A percentile compares a stretch with the other conserved stretches of the same genome.
These are phyloP conservation scores for Carex sylvatica DNA, from an alignment of 202 grass and related monocot species.

Conservation along the genomic window DNA sequence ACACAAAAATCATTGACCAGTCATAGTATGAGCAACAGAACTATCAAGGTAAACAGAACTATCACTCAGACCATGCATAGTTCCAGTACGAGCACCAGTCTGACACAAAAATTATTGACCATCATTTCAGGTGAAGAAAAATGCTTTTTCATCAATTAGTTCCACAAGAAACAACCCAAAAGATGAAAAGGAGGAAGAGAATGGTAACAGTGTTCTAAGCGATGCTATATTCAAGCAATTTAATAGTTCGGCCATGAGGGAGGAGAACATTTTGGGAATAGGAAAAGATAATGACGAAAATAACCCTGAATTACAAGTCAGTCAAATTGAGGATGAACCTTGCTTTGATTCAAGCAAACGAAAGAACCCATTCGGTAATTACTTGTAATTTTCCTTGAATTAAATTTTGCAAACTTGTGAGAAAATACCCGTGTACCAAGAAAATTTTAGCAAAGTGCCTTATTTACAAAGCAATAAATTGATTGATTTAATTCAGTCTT, in stretches of 20 bases:
- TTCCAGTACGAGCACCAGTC: background rate
- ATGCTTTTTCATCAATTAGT: conserved; percentile 60
- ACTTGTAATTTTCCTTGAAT: conserved; percentile 19
- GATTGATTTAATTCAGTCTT: background rate
- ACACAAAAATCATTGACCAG: background rate
- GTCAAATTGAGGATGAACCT: background rate
- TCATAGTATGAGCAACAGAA: conserved; percentile 16
- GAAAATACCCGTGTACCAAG: background rate
- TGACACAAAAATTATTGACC: background rate
- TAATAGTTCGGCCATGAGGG: conserved; percentile 29
- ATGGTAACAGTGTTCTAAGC: conserved; percentile 27
- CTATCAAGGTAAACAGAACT: conserved; percentile 34
- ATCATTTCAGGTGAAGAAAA: conserved; percentile 51
- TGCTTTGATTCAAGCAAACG: conserved; percentile 39
- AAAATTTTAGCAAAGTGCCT: background rate
- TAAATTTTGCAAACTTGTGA: background rate
- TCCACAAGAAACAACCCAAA: conserved; percentile 24
- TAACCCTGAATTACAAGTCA: conserved; percentile 4
- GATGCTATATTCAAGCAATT: conserved; percentile 72
- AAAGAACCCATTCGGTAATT: conserved; percentile 49
- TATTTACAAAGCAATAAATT: background rate
- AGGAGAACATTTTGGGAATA: conserved; percentile 1
- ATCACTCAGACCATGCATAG: background rate
- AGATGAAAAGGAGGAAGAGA: conserved; percentile 7
- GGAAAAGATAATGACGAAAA: conserved; percentile 25